A percentile compares a stretch with the other conserved stretches of the same genome.
These are phyloP conservation scores for Aspergillus pseudoglaucus DNA, from an alignment of 2,329 filamentous ascomycete genomes.

Conservation along the genomic window DNA sequence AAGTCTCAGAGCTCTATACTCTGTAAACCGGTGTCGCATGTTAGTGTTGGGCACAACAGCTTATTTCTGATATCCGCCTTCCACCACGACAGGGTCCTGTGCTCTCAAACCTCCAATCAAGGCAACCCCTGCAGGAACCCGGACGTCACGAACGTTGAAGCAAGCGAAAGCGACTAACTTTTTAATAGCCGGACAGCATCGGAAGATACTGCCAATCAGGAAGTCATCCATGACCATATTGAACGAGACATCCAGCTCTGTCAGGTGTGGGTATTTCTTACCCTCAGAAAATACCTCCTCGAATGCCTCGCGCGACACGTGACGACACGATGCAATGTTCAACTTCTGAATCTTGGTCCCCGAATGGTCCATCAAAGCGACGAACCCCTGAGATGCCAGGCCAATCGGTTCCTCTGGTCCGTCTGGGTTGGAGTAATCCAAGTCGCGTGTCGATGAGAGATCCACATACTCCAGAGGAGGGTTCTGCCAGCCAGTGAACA, in stretches of 20 bases:
- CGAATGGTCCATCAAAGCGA: constrained; percentile 78
- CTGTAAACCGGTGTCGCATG: too few relatives aligned
- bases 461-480: constrained; percentile 64
- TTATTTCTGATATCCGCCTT: constrained; percentile 11
- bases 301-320: constrained; percentile 68
- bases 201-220: constrained; percentile 39
- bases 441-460: constrained; percentile 67
- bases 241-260: constrained; percentile 71
- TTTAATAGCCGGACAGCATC: constrained; percentile 41
- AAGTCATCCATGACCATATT: constrained; percentile 40
- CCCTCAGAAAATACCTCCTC: constrained; percentile 63
- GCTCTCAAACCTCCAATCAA: constrained; percentile 55
- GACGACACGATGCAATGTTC: constrained; percentile 76
- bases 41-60: too few relatives aligned
- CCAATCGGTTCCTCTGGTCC: constrained; percentile 60
- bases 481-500: constrained; percentile 75
- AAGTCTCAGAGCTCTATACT: too few relatives aligned
- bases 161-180: constrained; percentile 59
- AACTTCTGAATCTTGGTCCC: constrained; percentile 59
- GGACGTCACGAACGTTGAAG: constrained; percentile 52
- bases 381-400: constrained; percentile 68
- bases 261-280: constrained; percentile 60
- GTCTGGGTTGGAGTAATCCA: constrained; percentile 65
- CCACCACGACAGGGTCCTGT: constrained; percentile 47
- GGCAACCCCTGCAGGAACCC: constrained; percentile 52